Evolutionary conservation across 2,329 filamentous ascomycete species (phyloP).

Genomic region (Aspergillus sp.): DNA sequence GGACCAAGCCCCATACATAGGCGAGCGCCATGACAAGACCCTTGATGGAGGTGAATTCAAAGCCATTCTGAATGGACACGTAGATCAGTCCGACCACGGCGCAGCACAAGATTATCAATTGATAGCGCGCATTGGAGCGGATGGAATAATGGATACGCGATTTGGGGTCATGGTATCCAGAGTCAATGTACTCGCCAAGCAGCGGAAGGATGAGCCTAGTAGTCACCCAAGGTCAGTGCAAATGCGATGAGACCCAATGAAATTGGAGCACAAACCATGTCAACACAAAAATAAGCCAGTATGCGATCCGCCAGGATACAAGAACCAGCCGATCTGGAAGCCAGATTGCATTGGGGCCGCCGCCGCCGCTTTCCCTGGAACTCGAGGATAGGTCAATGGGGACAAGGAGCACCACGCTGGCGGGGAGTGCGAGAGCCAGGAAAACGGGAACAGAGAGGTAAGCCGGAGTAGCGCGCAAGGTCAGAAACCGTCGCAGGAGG

Average conservation of each 20-base stretch:
- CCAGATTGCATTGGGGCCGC: conserved; percentile 74
- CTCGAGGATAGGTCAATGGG: conserved; percentile 92
- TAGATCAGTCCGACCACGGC: conserved; percentile 69
- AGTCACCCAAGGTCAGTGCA: conserved; percentile 5
- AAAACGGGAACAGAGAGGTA: conserved; percentile 90
- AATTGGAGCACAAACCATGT: conserved; percentile 59
- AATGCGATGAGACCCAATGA: background rate
- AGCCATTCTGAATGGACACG: conserved; percentile 68
- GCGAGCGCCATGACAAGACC: conserved; percentile 83
- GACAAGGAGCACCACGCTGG: conserved; percentile 81
- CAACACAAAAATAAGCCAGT: conserved; percentile 92
- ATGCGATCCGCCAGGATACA: conserved; percentile 88
- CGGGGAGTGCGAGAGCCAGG: conserved; percentile 86
- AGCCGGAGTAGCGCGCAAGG: conserved; percentile 77
- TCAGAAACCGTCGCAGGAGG: conserved; percentile 80
- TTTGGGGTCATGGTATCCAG: conserved; percentile 80
- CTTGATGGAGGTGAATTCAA: conserved; percentile 65
- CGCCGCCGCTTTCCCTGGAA: conserved; percentile 63
- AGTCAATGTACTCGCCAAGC: conserved; percentile 88
- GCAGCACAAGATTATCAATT: conserved; percentile 65
- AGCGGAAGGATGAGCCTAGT: conserved; percentile 78
- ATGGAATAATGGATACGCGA: conserved; percentile 76
- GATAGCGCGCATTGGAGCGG: conserved; percentile 78
- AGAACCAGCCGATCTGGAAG: conserved; percentile 67
- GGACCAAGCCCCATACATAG: conserved; percentile 83